phyloP scores from a whole-genome alignment of 1,139 yeast species.

The Kodamaea alishanica region DNA sequence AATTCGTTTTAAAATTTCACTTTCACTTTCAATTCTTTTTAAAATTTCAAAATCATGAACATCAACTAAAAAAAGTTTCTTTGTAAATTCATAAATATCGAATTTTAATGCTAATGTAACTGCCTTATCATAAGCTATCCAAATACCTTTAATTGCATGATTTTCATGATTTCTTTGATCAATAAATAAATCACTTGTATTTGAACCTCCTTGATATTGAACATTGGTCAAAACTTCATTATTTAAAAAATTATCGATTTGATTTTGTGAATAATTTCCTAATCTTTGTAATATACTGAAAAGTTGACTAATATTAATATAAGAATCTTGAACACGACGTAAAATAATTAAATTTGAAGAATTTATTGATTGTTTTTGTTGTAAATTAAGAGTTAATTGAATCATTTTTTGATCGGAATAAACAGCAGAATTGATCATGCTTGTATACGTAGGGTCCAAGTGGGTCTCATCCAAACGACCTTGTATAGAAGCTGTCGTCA shows the following conservation, averaged over 20 bases:
- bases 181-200: conserved; percentile 17
- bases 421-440: conserved; percentile 29
- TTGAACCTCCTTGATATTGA: conserved; percentile 28
- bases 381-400: conserved; percentile 27
- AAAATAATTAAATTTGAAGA: conserved; percentile 21
- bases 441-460: conserved; percentile 21
- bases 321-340: conserved; percentile 46
- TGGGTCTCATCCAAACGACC: conserved; percentile 38
- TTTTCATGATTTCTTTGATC: conserved; percentile 31
- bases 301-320: conserved; percentile 39
- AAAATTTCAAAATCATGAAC: conserved; percentile 41
- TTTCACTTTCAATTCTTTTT: conserved; percentile 1
- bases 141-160: conserved; percentile 31
- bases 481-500: conserved; percentile 42
- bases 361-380: conserved; percentile 6
- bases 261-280: conserved; percentile 24
- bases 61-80: conserved; percentile 40
- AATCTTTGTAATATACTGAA: conserved; percentile 31
- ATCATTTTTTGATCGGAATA: conserved; percentile 40
- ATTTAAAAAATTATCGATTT: conserved; percentile 28
- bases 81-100: conserved; percentile 40
- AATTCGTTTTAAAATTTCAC: not conserved
- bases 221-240: conserved; percentile 34
- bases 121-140: conserved; percentile 48
- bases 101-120: conserved; percentile 39